Percentiles rank a stretch among this genome's conserved stretches.
Conservation (phyloP, 805 yeast genomes). For the Candida nemodendra region DNA sequence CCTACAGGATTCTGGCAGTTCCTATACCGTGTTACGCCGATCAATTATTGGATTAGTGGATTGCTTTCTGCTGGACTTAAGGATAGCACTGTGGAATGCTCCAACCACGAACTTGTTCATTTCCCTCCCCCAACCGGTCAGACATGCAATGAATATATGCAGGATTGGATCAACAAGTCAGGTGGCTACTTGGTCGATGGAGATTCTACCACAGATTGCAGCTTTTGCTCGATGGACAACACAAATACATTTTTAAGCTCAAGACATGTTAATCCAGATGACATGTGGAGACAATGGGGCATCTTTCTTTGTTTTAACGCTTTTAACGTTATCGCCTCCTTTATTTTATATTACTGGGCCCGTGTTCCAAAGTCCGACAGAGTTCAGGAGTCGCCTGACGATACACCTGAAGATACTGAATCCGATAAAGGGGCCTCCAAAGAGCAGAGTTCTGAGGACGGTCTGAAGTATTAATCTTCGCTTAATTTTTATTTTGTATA, state of each 20-base stretch:
- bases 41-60: slow-evolving; percentile 59
- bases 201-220: slow-evolving; percentile 48
- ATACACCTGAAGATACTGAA: slow-evolving; percentile 3
- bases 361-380: slow-evolving; percentile 58
- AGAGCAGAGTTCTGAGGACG: too few species aligned
- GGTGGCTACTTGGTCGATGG: slow-evolving; percentile 48
- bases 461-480: too few species aligned
- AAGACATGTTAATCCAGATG: slow-evolving; percentile 40
- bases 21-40: slow-evolving; percentile 68
- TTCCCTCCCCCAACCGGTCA: slow-evolving; percentile 50
- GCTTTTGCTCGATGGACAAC: slow-evolving; percentile 51
- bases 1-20: slow-evolving; percentile 66
- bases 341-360: slow-evolving; percentile 46
- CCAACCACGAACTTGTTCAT: slow-evolving; percentile 42
- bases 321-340: slow-evolving; percentile 34
- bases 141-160: slow-evolving; percentile 56
- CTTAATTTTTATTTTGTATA: too few species aligned
- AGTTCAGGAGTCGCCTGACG: slow-evolving; percentile 1
- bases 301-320: slow-evolving; percentile 44
- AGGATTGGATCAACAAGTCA: slow-evolving; percentile 29
- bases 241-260: slow-evolving; percentile 46
- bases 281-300: slow-evolving; percentile 62
- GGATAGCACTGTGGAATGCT: slow-evolving; percentile 44
- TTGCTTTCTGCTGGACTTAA: slow-evolving; percentile 53
- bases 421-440: slow-evolving; percentile 3